Base-by-base conservation (phyloP, 257 asterid genomes). In the Solanum arcanum region DNA sequence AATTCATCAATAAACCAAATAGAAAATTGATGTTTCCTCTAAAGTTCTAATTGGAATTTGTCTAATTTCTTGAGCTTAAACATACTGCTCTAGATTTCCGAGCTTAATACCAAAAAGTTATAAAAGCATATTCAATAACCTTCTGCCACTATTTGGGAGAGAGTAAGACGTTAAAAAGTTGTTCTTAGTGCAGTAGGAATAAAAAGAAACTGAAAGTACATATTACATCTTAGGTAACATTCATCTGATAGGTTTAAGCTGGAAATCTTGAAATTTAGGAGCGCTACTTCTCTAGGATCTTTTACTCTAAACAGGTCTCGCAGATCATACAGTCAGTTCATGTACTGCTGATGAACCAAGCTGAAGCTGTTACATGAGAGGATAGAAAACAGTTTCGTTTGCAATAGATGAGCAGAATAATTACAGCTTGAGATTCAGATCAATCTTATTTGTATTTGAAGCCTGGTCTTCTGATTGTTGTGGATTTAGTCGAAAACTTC, bases 361-460 rank as follows among this genome's bases (percentile, higher is more conserved):
- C 35, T 72, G 83, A 72, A 86, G 83, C 59, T 72, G 70, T 70
- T 44, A 44, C 68, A 37, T 59, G 66, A 85, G 82, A 47, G 82
- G 73, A 49, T 29, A 73, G 20, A 46, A 73, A 33, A 37, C 37
- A 70, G 83, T 86, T 47, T 6, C 68, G 52, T 70, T 42, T 86
- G 37, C 23, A 25, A 52, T 35, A 9, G 74, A 73, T 52, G 25
- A 52, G 70, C 27, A 33, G 20, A 86, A 49, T 60, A 73, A 25
- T 86, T 90, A 97, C 92, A 97, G 94, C 91, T 92, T 95, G 84
- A 97, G 99, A 91, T 93, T 97, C 90, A 97, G 92, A 91, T 97
- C 99, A 4, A 96, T 94, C 88, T 44, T 86, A 84, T 89, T 86
- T 42, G 93, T 87, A 86, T 83, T 88, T 87, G 94, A 85, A 83